Percentiles rank a stretch among this genome's conserved stretches.
Conservation (phyloP, 805 yeast species). For the Alloascoidea africana region DNA sequence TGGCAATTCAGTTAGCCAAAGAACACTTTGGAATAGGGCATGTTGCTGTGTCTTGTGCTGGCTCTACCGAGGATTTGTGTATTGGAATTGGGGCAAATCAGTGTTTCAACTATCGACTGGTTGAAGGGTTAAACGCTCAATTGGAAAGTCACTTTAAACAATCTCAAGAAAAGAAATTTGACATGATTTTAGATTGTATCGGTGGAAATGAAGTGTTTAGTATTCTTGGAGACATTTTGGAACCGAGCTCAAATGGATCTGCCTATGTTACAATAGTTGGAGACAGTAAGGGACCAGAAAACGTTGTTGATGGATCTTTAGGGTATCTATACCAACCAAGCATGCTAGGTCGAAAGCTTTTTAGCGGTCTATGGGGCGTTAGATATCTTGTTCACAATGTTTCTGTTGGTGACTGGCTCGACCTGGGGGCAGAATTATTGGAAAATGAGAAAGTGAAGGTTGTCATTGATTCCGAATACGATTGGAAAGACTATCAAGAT, state of each 20-base stretch:
- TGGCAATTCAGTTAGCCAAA: constrained; percentile 41
- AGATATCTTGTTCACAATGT: constrained; percentile 13
- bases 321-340: constrained; percentile 11
- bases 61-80: constrained; percentile 28
- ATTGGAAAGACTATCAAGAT: constrained; percentile 29
- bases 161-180: no score
- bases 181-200: constrained; percentile 47
- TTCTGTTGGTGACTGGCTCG: constrained; percentile 21
- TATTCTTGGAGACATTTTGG: constrained; percentile 26
- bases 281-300: no score
- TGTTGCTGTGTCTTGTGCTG: constrained; percentile 43
- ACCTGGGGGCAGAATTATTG: constrained; percentile 27
- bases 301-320: constrained; percentile 11
- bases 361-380: constrained; percentile 16
- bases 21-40: constrained; percentile 26
- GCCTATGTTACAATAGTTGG: constrained; percentile 43
- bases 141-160: no score
- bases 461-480: constrained; percentile 36
- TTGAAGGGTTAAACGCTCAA: no score
- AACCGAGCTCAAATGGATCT: constrained; percentile 29
- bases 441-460: constrained; percentile 28
- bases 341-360: constrained; percentile 11
- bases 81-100: constrained; percentile 39
- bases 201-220: constrained; percentile 40
- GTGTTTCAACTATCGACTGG: constrained; percentile 47